A percentile compares a stretch with the other conserved stretches of the same genome.
Evolutionary conservation across 2,329 filamentous ascomycete genomes (phyloP).

Genomic region (Xylaria hypoxylon): DNA sequence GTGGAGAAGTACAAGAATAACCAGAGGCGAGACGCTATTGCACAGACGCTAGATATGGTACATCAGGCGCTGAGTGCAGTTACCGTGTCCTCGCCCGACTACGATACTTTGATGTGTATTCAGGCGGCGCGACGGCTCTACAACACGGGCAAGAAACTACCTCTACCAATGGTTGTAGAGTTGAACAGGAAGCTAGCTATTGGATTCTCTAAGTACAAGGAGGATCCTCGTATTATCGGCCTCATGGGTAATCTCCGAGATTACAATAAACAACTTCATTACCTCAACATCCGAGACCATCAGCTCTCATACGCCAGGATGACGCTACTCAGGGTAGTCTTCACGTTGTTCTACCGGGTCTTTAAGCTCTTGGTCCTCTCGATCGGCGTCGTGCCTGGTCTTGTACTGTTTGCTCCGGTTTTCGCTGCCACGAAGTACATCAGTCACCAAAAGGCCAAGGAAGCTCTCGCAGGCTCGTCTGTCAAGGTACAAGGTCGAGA

Average conservation of each 20-base stretch:
- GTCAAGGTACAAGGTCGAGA: conserved; percentile 91
- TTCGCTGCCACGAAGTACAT: conserved; percentile 87
- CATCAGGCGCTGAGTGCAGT: conserved; percentile 87
- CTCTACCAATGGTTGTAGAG: conserved; percentile 91
- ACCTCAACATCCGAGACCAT: conserved; percentile 90
- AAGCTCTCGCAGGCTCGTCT: conserved; percentile 84
- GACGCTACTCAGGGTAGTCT: conserved; percentile 79
- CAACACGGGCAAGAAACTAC: conserved; percentile 93
- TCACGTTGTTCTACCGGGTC: conserved; percentile 82
- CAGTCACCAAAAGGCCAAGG: conserved; percentile 82
- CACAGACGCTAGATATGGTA: conserved; percentile 84
- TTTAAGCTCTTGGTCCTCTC: conserved; percentile 81
- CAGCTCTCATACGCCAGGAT: conserved; percentile 93
- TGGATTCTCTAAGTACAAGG: conserved; percentile 92
- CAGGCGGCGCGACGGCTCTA: conserved; percentile 94
- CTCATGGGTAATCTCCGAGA: conserved; percentile 80
- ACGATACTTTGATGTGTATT: conserved; percentile 96
- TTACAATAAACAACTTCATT: conserved; percentile 88
- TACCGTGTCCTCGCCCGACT: conserved; percentile 91
- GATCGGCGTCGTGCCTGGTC: conserved; percentile 84
- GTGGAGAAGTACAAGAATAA: conserved; percentile 87
- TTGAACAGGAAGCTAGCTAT: conserved; percentile 91
- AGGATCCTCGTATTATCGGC: conserved; percentile 83
- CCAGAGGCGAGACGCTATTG: conserved; percentile 87
- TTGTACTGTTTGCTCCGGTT: conserved; percentile 87